These are phyloP conservation scores for Neonectria hederae DNA, from an alignment of 2,329 filamentous ascomycete species.

Conservation along the genomic window DNA sequence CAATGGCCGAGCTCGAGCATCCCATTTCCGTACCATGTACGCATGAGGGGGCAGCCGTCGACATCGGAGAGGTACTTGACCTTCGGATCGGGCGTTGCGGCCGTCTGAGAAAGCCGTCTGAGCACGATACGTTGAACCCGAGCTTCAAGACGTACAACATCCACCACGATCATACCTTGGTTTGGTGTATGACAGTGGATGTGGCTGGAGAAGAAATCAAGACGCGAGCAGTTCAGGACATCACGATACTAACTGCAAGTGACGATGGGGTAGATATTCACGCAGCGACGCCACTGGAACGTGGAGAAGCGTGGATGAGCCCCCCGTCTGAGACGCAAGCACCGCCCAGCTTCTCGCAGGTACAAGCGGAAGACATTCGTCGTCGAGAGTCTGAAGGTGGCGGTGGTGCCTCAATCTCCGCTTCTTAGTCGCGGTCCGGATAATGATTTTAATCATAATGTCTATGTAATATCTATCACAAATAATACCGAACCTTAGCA, in stretches of 20 bases:
- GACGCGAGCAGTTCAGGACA: neutral
- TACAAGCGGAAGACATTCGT: neutral
- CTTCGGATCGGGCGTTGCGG: constrained; percentile 6
- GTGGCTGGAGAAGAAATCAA: neutral
- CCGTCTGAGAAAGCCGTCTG: neutral
- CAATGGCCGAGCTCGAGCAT: neutral
- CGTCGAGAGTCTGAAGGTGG: neutral
- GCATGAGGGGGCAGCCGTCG: neutral
- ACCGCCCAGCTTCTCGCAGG: neutral
- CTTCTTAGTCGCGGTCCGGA: neutral
- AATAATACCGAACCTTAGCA: too few species aligned
- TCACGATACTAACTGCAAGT: constrained; percentile 12
- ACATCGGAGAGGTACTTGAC: constrained; percentile 20
- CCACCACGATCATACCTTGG: constrained; percentile 32
- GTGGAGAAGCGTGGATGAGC: neutral
- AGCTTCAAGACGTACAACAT: constrained; percentile 42
- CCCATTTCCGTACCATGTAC: constrained; percentile 17
- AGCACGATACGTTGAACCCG: constrained; percentile 17
- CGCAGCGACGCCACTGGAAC: neutral
- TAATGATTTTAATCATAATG: too few species aligned
- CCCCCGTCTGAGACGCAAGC: neutral
- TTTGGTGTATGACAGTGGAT: constrained; percentile 25
- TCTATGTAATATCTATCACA: too few species aligned
- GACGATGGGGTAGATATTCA: neutral
- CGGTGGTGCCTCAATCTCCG: neutral